phyloP scores from a whole-genome alignment of 129 eudicot species.

The Kitagawia praeruptora region DNA sequence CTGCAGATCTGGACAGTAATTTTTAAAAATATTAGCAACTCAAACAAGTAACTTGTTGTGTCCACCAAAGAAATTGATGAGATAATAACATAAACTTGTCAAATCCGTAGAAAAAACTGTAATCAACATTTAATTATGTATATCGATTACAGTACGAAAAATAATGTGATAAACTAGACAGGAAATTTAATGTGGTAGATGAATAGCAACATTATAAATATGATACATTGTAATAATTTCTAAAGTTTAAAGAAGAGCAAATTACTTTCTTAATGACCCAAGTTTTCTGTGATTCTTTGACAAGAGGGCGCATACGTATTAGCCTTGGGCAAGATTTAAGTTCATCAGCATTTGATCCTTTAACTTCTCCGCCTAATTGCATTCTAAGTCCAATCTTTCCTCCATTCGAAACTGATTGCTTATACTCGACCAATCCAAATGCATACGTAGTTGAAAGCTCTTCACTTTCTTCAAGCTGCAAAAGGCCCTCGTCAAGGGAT shows the following conservation, averaged over 20 bases:
- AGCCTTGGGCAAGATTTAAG: constrained; percentile 43
- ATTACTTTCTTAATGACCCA: background rate
- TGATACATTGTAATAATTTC: background rate
- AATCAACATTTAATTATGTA: background rate
- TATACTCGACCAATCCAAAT: constrained; percentile 91
- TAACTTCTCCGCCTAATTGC: constrained; percentile 59
- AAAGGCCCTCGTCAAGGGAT: constrained; percentile 1
- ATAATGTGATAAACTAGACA: background rate
- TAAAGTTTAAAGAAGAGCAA: background rate
- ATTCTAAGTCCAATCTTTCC: constrained; percentile 66
- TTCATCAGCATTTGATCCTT: constrained; percentile 31
- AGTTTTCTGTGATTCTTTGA: constrained; percentile 28
- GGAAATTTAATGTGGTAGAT: background rate
- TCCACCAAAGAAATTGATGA: background rate
- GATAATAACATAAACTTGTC: background rate
- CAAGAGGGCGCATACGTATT: constrained; percentile 41
- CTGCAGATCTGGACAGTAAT: constrained; percentile 67
- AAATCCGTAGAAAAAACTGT: background rate
- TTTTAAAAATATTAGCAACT: background rate
- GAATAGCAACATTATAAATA: background rate
- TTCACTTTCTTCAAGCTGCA: constrained; percentile 53
- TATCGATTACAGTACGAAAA: background rate
- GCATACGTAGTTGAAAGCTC: constrained; percentile 55
- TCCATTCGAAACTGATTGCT: constrained; percentile 45
- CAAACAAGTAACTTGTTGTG: background rate